phyloP scores from a whole-genome alignment of 768 basidiomycete species.

The Tylopilus rubrobrunneus region DNA sequence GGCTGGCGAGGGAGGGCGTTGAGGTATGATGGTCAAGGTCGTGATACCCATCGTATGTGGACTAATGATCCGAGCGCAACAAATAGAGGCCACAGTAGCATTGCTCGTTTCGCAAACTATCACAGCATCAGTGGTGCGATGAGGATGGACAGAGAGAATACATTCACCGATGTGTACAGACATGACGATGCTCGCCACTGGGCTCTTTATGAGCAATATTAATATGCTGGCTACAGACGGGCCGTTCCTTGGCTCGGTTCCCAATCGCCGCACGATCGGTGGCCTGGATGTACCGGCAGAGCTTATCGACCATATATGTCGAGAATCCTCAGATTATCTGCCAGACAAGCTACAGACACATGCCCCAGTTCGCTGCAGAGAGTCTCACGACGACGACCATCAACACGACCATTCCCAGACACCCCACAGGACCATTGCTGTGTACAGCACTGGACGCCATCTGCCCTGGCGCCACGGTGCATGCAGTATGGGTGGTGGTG shows the following conservation, averaged over 20 bases:
- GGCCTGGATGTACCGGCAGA: not conserved
- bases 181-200: not conserved
- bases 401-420: not conserved
- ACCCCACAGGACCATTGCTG: not conserved
- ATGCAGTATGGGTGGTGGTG: not conserved
- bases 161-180: not conserved
- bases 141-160: not conserved
- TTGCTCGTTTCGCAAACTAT: constrained; percentile 3
- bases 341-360: too few species aligned
- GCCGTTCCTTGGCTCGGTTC: too few species aligned
- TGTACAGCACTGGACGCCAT: not conserved
- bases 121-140: not conserved
- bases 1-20: not conserved
- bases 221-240: too few species aligned
- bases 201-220: not conserved
- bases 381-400: not conserved
- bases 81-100: constrained; percentile 4
- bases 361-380: not conserved
- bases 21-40: not conserved
- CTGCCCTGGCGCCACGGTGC: not conserved
- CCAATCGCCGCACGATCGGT: too few species aligned
- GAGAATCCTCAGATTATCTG: too few species aligned
- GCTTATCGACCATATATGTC: too few species aligned
- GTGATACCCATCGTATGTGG: not conserved
- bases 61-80: not conserved